phyloP scores from a whole-genome alignment of 345 rosid genomes.

The Angophora floribunda region DNA sequence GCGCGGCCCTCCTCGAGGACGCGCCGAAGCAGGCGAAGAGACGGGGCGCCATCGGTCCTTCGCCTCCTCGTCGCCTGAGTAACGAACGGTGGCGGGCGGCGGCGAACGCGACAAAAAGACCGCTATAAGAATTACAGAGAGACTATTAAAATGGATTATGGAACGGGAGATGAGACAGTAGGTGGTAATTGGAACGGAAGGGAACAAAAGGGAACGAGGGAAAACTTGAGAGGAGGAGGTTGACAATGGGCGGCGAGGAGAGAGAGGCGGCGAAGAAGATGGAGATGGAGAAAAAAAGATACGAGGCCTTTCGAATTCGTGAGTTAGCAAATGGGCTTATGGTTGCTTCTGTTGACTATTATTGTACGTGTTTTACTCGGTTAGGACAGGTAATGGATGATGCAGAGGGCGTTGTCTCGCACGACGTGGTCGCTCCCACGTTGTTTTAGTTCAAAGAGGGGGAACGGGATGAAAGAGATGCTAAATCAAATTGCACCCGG shows the following conservation, averaged over 20 bases:
- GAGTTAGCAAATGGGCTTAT: neutral
- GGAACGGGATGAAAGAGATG: neutral
- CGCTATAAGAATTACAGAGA: neutral
- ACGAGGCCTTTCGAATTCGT: neutral
- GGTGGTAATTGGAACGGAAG: neutral
- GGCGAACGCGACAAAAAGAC: neutral
- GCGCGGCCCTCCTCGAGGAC: neutral
- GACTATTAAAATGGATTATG: neutral
- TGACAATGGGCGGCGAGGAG: conserved; percentile 23
- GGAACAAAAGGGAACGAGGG: neutral
- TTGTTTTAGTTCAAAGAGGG: neutral
- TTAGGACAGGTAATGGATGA: neutral
- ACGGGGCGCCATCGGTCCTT: conserved; percentile 45
- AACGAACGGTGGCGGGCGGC: neutral
- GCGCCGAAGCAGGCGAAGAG: conserved; percentile 63
- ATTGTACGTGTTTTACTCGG: neutral
- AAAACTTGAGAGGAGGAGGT: neutral
- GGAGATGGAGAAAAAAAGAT: neutral
- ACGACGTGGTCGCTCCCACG: neutral
- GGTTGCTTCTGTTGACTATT: neutral
- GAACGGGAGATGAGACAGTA: neutral
- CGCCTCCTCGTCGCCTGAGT: conserved; percentile 3
- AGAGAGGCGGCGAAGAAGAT: conserved; percentile 25
- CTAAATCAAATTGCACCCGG: neutral
- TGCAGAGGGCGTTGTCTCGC: neutral